Conservation (phyloP, 2,329 filamentous ascomycete genomes). For the Pyricularia sp. region DNA sequence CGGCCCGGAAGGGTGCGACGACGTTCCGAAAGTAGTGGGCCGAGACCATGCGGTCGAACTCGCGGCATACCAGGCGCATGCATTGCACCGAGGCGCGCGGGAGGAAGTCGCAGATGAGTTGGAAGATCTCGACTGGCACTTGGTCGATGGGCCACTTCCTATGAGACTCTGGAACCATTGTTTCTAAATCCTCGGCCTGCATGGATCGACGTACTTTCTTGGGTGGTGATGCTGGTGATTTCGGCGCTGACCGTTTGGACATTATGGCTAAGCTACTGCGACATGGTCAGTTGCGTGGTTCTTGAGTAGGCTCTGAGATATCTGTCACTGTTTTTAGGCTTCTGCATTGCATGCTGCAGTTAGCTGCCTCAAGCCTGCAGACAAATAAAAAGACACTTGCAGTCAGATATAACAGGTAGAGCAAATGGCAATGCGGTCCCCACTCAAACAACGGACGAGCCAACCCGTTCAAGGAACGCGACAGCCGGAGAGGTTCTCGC, state of each 20-base stretch:
- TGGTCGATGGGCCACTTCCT: background rate
- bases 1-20: constrained; percentile 51
- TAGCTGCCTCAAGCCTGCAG: background rate
- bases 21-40: constrained; percentile 44
- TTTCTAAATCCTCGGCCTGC: background rate
- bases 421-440: background rate
- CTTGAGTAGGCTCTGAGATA: background rate
- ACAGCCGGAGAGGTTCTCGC: background rate
- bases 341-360: background rate
- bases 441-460: background rate
- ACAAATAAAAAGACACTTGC: background rate
- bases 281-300: background rate
- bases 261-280: background rate
- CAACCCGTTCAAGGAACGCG: background rate
- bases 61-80: constrained; percentile 47
- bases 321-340: background rate
- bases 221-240: background rate
- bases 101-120: constrained; percentile 40
- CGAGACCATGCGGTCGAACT: constrained; percentile 26
- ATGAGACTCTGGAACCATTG: background rate
- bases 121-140: constrained; percentile 50
- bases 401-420: background rate
- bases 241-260: background rate
- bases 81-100: constrained; percentile 44
- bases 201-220: background rate